These are phyloP conservation scores for thale cress (Arabidopsis thaliana) DNA, from an alignment of 345 rosid species.

Conservation along the genomic window TAIR10.1 NC_003070.9:21003001-21003500, in stretches of 20 bases:
- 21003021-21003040: background rate
- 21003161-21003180: slow-evolving; percentile 65
- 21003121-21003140: slow-evolving; percentile 81
- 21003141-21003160: slow-evolving; percentile 58
- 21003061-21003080: background rate
- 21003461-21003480: slow-evolving; percentile 56
- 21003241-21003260: background rate
- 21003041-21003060: background rate
- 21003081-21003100: background rate
- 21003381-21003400: slow-evolving; percentile 41
- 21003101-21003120: slow-evolving; percentile 74
- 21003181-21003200: slow-evolving; percentile 61
- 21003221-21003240: slow-evolving; percentile 42
- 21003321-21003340: slow-evolving; percentile 56
- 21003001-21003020: background rate
- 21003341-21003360: slow-evolving; percentile 40
- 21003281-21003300: background rate
- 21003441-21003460: slow-evolving; percentile 16
- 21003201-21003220: slow-evolving; percentile 52
- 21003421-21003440: slow-evolving; percentile 43
- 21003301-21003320: background rate
- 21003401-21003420: slow-evolving; percentile 29
- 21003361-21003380: slow-evolving; percentile 44
- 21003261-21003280: slow-evolving; percentile 10
- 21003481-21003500: slow-evolving; percentile 61